These are phyloP conservation scores for Pneumocystis carinii DNA, from an alignment of 1,139 yeast genomes.

Conservation along the genomic window DNA sequence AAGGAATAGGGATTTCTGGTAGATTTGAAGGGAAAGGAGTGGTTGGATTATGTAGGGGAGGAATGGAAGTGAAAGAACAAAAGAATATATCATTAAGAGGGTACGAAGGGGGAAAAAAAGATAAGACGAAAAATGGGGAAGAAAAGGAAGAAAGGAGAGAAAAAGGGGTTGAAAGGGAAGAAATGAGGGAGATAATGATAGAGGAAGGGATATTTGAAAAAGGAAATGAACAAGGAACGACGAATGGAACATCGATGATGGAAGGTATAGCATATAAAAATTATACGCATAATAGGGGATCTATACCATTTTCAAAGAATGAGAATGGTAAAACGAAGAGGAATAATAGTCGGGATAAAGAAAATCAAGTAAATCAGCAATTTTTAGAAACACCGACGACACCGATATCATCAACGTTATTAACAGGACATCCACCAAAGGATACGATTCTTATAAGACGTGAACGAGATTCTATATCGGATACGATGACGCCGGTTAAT, in stretches of 20 bases:
- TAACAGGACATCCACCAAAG: conserved; percentile 11
- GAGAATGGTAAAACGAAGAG: neutral
- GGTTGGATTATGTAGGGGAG: neutral
- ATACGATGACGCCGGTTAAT: conserved; percentile 7
- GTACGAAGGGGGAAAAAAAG: neutral
- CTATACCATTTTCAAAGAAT: neutral
- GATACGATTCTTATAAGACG: conserved; percentile 12
- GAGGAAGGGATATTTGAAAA: neutral
- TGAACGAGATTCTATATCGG: conserved; percentile 7
- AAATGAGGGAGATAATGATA: neutral
- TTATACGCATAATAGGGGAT: neutral
- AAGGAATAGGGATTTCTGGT: neutral
- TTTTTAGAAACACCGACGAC: neutral
- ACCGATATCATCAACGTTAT: conserved; percentile 10
- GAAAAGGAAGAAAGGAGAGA: neutral
- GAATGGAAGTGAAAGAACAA: neutral
- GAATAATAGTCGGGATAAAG: neutral
- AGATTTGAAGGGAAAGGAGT: neutral
- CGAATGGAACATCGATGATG: neutral
- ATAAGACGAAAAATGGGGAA: neutral
- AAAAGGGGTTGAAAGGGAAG: neutral
- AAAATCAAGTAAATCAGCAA: neutral
- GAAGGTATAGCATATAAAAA: neutral
- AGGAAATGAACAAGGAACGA: neutral
- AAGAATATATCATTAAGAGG: neutral